Base-by-base conservation (phyloP, 2,329 filamentous ascomycete genomes). In the Hymenoscyphus infarciens region DNA sequence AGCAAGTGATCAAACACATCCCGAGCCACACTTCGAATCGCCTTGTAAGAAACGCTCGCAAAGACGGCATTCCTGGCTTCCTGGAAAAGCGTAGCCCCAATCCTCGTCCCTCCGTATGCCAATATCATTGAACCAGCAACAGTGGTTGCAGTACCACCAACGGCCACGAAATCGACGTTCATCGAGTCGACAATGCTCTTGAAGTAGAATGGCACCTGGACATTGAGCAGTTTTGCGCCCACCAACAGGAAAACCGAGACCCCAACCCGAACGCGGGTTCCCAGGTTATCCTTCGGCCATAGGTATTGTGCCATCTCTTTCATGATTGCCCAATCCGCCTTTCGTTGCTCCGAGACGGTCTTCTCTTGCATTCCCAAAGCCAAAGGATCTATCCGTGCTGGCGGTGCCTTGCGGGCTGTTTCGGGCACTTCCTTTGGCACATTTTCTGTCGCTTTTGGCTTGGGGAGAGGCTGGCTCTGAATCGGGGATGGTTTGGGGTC, bases 171-270 rank as follows among this genome's bases (percentile, higher is more conserved):
- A 76, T 99, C 95, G 69, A 99, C 85, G 75, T 99, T 99, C 92
- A 99, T 97, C 22, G 91, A 87, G 76, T 99, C 96, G 52, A 99
- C 91, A 67, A 99, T 98, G 76, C 81, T 93, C 81, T 98, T 98
- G 81, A 99, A 99, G 81, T 97, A 99, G 75, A 99, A 99, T 0
- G 95, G 95, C 56, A 99, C 92, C 79, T 99, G 92, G 16, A 99
- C 95, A 76, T 98, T 99, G 72, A 99, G 81, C 57, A 96, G 86
- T 82, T 99, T 99, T 74, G 92, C 92, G 63, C 93, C 91, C 25
- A 99, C 79, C 42, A 99, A 82, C 66, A 99, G 78, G 7, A 83
- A 86, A 3, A 99, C 83, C n/a, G 94, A 92, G 56, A 96, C 78
- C 11, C 90, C 85, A 38, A 99, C 95, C 66, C 95, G 87, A 66